Percentiles rank a stretch among this genome's conserved stretches.
phyloP scores from a whole-genome alignment of 768 basidiomycete genomes.

The Lactifluus hygrophoroides region DNA sequence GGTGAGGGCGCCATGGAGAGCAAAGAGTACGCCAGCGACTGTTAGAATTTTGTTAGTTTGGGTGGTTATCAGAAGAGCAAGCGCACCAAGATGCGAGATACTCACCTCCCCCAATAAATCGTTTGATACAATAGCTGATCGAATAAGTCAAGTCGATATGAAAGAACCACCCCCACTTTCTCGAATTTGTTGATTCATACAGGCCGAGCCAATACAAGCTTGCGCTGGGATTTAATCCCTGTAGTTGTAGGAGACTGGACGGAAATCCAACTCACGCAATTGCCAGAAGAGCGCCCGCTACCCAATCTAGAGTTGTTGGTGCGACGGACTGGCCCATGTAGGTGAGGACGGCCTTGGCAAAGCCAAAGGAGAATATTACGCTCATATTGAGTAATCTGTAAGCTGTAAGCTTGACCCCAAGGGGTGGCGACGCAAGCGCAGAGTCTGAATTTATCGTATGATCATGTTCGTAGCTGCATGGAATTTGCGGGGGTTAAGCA shows the following conservation, averaged over 20 bases:
- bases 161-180: conserved; percentile 6
- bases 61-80: background rate
- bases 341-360: background rate
- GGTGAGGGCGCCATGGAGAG: background rate
- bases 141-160: background rate
- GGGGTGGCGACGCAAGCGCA: background rate
- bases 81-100: background rate
- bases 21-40: background rate
- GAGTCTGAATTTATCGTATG: background rate
- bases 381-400: conserved; percentile 6
- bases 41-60: background rate
- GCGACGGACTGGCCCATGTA: background rate
- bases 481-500: background rate
- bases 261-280: background rate
- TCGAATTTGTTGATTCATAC: background rate
- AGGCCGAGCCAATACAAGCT: conserved; percentile 5
- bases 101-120: conserved; percentile 9
- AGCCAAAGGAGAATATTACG: background rate
- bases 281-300: background rate
- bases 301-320: conserved; percentile 4
- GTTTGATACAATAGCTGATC: background rate
- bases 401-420: conserved; percentile 2
- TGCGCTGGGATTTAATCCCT: background rate
- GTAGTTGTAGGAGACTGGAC: background rate
- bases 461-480: background rate